These are phyloP conservation scores for Alternaria burnsii DNA, from an alignment of 2,329 filamentous ascomycete species.

Conservation along the genomic window DNA sequence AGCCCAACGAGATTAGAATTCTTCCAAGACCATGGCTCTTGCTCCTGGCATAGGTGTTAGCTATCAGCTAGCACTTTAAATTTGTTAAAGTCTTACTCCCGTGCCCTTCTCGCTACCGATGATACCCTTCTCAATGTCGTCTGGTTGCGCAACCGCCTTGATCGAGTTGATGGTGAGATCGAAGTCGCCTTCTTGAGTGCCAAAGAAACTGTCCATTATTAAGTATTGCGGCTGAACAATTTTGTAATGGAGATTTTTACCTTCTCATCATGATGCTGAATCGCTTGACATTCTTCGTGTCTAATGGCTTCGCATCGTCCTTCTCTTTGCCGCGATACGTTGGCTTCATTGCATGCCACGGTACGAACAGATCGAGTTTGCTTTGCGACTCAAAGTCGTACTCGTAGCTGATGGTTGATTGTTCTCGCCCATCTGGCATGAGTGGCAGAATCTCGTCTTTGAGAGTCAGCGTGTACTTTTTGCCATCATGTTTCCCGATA, in stretches of 20 bases:
- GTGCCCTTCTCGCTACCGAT: background rate
- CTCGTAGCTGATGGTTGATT: conserved; percentile 77
- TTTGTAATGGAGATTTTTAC: conserved; percentile 53
- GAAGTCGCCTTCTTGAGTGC: conserved; percentile 74
- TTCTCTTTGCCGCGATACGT: conserved; percentile 77
- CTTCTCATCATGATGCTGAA: conserved; percentile 84
- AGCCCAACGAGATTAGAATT: conserved; percentile 37
- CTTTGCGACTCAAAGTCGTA: conserved; percentile 46
- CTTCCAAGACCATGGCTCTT: conserved; percentile 37
- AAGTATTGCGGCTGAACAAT: conserved; percentile 12
- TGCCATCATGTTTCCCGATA: conserved; percentile 65
- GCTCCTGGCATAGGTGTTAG: conserved; percentile 23
- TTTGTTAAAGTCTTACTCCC: conserved; percentile 17
- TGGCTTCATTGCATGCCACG: conserved; percentile 71
- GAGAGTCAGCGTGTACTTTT: conserved; percentile 76
- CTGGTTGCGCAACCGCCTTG: conserved; percentile 52
- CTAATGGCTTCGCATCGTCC: conserved; percentile 66
- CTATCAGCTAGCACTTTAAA: background rate
- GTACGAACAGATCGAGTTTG: conserved; percentile 59
- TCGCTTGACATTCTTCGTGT: conserved; percentile 68
- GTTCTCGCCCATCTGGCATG: conserved; percentile 71
- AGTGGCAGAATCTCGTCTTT: conserved; percentile 72
- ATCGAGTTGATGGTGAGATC: conserved; percentile 65
- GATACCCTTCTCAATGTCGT: conserved; percentile 40
- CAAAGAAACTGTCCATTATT: conserved; percentile 71